Evolutionary conservation across 1,284 basidiomycete genomes (phyloP), one percentile per base, ranked within the genome.

Genomic region (Porodaedalea pini): DNA sequence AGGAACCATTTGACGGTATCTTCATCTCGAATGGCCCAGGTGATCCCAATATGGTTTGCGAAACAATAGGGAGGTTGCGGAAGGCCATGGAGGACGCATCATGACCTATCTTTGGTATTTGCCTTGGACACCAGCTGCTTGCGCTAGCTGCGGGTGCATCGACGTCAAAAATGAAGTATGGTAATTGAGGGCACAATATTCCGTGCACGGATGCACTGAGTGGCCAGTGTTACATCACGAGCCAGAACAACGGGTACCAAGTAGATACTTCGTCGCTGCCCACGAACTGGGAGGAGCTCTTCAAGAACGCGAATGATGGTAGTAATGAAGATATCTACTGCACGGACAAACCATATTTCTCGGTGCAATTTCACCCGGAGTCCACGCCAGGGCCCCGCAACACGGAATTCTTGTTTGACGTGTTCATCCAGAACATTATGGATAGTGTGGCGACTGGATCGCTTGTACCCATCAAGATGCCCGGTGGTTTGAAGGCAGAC

Each of bases 301-400:
- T 98, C 78, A 80, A 81, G 67, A 99, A 99, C 69, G 96, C 97
- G 58, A 99, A 99, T 75, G 97, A 99, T 69, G 85, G 84, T 58
- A 94, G 91, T 68, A 99, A 99, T 73, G 97, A 99, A 73, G 97
- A 97, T 66, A 97, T 99, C 67, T 97, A 94, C 76, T 93, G 83
- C 71, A 86, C 88, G 63, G 82, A 86, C 69, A 90, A 88, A 65
- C 96, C 96, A 1, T 97, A 92, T 80, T 99, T 99, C 75, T 97
- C 94, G 40, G 96, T 99, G n/a, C 97, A 99, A 71, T 99, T 99
- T 80, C 97, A 99, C 73, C 97, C 97, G 37, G 97, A 99, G 73
- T 96, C 93, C 39, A 94, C 92, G 3, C 95, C 97, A n/a, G 97
- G 97, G 40, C 97, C 97, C 25, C 85, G 94, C 59, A 97, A 99